Evolutionary conservation across 768 basidiomycete genomes (phyloP), one percentile per base, ranked within the genome.

Genomic region (Amanita phalloides): DNA sequence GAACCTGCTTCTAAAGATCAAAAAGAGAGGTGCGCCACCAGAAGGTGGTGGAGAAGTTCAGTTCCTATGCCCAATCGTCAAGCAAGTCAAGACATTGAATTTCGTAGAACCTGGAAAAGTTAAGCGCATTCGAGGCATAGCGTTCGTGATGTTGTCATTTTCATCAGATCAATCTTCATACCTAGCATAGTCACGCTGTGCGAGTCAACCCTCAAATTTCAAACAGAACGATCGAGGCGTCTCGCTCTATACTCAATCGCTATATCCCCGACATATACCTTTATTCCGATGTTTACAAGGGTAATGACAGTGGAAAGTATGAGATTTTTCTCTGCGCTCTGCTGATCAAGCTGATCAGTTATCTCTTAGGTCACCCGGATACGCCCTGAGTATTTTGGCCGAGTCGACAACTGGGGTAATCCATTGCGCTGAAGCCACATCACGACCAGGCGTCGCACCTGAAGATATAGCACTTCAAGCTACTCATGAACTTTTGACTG

Each of bases 261-360:
- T 96, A 89, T 65, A 96, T 98, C 53, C 95, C 96, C 35, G 96
- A 99, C 64, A 93, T 97, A 26, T 97, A 98, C 68, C 80, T 99
- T 36, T 95, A 97, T 65, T 95, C 96, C 3, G 96, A 99, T 57
- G 93, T 97, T 21, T 98, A 96, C 70, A 95, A 96, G 64, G 94
- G 94, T 6, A 89, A 90, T 14, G 96, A 98, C 55, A 93, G 91
- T 57, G 95, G 95, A 66, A 97, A 92, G 94, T 94, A 58, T 55
- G 92, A 70, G 4, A 0, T 23, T 35, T 28, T 25, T 36, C 45
- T n/a, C 26, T 28, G n/a, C 21, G 33, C 25, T 20, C 46, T 50
- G 48, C 9, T 14, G 49, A 23, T 35, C 25, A n/a, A 41, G 28
- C 28, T 32, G 11, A 32, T 32, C 32, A 32, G 13, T 6, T 43